Evolutionary conservation across 306 rosid species (phyloP).

Genomic region (Mucuna pruriens): DNA sequence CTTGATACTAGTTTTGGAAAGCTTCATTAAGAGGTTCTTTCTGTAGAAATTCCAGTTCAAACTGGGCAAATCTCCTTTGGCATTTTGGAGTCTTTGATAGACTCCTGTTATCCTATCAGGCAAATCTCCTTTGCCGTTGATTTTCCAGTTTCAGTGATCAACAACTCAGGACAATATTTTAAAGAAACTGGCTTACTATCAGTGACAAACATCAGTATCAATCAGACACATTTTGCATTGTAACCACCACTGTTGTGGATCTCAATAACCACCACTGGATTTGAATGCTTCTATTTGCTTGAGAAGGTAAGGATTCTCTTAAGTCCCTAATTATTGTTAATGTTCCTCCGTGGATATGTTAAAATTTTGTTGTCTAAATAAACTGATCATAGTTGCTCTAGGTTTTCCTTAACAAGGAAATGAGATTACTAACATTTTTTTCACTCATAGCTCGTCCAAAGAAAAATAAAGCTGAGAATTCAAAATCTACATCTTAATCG

Average conservation of each 20-base stretch:
- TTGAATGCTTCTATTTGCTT: conserved; percentile 42
- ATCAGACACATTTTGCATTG: conserved; percentile 38
- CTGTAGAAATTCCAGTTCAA: conserved; percentile 55
- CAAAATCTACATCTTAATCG: neutral
- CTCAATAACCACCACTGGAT: too few relatives aligned
- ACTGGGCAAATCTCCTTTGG: conserved; percentile 99
- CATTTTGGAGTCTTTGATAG: conserved; percentile 66
- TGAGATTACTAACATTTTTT: neutral
- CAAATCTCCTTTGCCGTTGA: conserved; percentile 71
- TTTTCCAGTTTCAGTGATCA: conserved; percentile 55
- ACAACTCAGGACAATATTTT: conserved; percentile 44
- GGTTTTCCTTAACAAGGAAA: conserved; percentile 16
- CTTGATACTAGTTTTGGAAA: conserved; percentile 48
- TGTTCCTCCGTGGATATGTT: conserved; percentile 23
- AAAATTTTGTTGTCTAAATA: conserved; percentile 23
- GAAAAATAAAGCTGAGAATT: neutral
- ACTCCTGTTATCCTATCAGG: conserved; percentile 60
- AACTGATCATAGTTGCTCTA: conserved; percentile 16
- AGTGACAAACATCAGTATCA: conserved; percentile 43
- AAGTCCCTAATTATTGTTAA: conserved; percentile 33
- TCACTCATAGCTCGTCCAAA: neutral
- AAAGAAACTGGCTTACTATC: conserved; percentile 51
- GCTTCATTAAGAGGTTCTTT: conserved; percentile 48
- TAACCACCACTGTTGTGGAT: too few relatives aligned
- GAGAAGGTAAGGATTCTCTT: conserved; percentile 49